These are phyloP conservation scores for Zygotorulaspora mrakii DNA, from an alignment of 1,139 yeast genomes.

Conservation along the genomic window DNA sequence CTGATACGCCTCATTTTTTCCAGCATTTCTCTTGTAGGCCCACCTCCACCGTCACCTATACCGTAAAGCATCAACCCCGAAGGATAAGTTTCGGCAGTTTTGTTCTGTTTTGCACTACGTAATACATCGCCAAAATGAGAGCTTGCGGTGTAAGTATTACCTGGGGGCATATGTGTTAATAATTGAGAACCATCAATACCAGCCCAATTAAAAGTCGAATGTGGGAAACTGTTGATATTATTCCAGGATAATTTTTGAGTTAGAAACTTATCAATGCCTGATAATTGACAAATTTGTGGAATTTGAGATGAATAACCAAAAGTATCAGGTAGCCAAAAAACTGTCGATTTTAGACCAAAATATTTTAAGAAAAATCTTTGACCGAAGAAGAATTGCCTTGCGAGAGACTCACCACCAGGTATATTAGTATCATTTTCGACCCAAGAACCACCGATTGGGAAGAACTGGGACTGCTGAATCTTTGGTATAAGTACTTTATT, in stretches of 20 bases:
- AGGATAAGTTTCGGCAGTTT: slow-evolving; percentile 75
- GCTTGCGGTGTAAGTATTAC: slow-evolving; percentile 87
- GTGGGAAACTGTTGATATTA: slow-evolving; percentile 84
- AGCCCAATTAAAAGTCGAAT: slow-evolving; percentile 90
- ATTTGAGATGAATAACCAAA: slow-evolving; percentile 94
- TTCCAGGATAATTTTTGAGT: slow-evolving; percentile 97
- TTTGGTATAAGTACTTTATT: slow-evolving; percentile 56
- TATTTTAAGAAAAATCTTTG: slow-evolving; percentile 77
- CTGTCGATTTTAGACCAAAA: slow-evolving; percentile 69
- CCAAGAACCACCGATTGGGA: slow-evolving; percentile 96
- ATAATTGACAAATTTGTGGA: slow-evolving; percentile 84
- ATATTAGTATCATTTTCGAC: slow-evolving; percentile 95
- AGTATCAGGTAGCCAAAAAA: slow-evolving; percentile 95
- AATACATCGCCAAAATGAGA: slow-evolving; percentile 91
- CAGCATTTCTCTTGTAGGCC: slow-evolving; percentile 89
- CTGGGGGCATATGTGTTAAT: slow-evolving; percentile 96
- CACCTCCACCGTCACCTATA: slow-evolving; percentile 98
- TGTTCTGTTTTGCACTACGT: slow-evolving; percentile 74
- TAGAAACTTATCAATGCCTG: slow-evolving; percentile 77
- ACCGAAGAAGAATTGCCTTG: slow-evolving; percentile 84
- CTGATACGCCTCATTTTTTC: slow-evolving; percentile 89
- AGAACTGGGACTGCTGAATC: slow-evolving; percentile 67
- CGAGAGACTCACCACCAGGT: slow-evolving; percentile 87
- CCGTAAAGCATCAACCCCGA: slow-evolving; percentile 82
- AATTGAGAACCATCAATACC: slow-evolving; percentile 92